phyloP scores from a whole-genome alignment of 2,329 filamentous ascomycete species.

The Didymella segeticola region DNA sequence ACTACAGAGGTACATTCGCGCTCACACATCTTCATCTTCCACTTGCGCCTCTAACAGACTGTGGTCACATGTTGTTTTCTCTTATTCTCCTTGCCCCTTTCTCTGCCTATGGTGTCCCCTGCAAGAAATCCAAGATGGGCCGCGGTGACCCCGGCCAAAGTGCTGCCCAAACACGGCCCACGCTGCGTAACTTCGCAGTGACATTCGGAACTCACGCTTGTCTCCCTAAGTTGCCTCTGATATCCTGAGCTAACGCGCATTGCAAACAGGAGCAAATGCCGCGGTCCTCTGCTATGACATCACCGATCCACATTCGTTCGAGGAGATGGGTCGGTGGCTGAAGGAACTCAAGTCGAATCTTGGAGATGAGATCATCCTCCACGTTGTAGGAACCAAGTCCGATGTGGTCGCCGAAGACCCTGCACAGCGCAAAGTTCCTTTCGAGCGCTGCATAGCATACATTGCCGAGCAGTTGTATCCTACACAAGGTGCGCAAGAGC shows the following conservation, averaged over 20 bases:
- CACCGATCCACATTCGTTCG: conserved; percentile 82
- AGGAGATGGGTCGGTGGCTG: conserved; percentile 92
- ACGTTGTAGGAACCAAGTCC: conserved; percentile 82
- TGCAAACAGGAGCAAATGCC: conserved; percentile 75
- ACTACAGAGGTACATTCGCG: conserved; percentile 71
- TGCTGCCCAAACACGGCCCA: conserved; percentile 18
- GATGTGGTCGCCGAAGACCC: conserved; percentile 90
- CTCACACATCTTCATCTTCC: not conserved
- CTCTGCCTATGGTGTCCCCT: conserved; percentile 2
- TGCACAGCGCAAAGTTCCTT: conserved; percentile 79
- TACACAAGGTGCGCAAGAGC: conserved; percentile 52
- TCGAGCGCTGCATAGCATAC: conserved; percentile 94
- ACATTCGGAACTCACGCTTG: conserved; percentile 2
- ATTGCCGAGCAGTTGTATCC: conserved; percentile 90
- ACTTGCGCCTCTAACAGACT: not conserved
- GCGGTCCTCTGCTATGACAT: conserved; percentile 96
- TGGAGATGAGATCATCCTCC: conserved; percentile 78
- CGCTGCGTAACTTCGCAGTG: conserved; percentile 1
- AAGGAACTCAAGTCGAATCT: conserved; percentile 82
- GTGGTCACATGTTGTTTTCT: not conserved
- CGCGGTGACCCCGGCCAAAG: conserved; percentile 3
- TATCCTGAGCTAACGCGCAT: not conserved
- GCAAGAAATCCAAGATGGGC: conserved; percentile 5
- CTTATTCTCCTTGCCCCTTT: conserved; percentile 11
- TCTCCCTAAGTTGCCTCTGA: not conserved